A percentile compares a stretch with the other conserved stretches of the same genome.
These are phyloP conservation scores for Kuraishia borneana DNA, from an alignment of 805 yeast genomes.

Conservation along the genomic window DNA sequence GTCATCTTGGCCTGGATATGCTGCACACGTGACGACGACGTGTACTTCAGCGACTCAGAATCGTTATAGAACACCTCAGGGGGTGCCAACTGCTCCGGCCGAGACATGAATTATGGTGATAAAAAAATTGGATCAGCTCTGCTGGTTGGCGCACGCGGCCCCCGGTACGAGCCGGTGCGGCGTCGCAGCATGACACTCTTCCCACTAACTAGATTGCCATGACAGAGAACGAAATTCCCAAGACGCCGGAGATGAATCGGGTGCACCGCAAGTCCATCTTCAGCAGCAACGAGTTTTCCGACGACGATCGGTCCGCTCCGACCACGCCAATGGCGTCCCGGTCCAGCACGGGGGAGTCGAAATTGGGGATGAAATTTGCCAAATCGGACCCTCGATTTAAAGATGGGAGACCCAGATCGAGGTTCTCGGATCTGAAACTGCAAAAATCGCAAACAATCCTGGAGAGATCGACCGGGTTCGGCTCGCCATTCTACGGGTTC, in stretches of 20 bases:
- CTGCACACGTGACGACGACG: constrained; percentile 91
- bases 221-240: too few relatives aligned
- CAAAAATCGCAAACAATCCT: constrained; percentile 33
- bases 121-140: constrained; percentile 6
- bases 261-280: constrained; percentile 1
- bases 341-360: neutral
- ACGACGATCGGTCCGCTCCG: constrained; percentile 1
- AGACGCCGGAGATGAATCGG: neutral
- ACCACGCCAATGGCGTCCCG: neutral
- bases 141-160: constrained; percentile 11
- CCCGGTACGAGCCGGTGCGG: constrained; percentile 3
- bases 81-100: constrained; percentile 95
- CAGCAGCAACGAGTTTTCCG: constrained; percentile 2
- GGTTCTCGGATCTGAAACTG: constrained; percentile 45
- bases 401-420: constrained; percentile 31
- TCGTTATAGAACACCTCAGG: constrained; percentile 94
- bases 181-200: too few relatives aligned
- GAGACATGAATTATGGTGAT: constrained; percentile 45
- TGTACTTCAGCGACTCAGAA: constrained; percentile 79
- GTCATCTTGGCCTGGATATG: constrained; percentile 99
- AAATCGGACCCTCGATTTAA: too few relatives aligned
- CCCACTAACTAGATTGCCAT: too few relatives aligned
- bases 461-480: constrained; percentile 34
- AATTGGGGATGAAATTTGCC: neutral
- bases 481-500: constrained; percentile 61